A percentile compares a stretch with the other conserved stretches of the same genome.
Evolutionary conservation across 352 stramenopile genomes (phyloP).

Genomic region (Globisporangium yorkense): DNA sequence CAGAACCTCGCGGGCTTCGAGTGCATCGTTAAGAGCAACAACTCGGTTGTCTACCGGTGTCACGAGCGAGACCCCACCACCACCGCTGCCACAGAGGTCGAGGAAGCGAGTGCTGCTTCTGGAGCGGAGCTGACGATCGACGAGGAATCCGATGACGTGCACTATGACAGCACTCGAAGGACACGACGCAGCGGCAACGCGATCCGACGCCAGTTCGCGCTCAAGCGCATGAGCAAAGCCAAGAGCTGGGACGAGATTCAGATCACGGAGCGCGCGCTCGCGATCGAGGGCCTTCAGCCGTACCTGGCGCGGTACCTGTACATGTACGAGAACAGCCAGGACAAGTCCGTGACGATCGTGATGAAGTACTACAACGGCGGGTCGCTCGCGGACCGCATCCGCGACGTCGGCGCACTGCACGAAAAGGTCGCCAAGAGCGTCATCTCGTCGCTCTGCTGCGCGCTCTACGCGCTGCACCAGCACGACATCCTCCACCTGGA

Average conservation of each 20-base stretch:
- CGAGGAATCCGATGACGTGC: too few species aligned
- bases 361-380: constrained; percentile 62
- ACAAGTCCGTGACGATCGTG: constrained; percentile 44
- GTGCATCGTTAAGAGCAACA: constrained; percentile 41
- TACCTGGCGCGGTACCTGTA: constrained; percentile 46
- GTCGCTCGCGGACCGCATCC: constrained; percentile 43
- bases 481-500: constrained; percentile 54
- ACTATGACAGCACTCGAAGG: neutral
- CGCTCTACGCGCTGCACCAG: constrained; percentile 42
- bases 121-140: too few species aligned
- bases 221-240: constrained; percentile 40
- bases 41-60: constrained; percentile 53
- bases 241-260: constrained; percentile 32
- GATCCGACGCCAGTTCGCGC: constrained; percentile 21
- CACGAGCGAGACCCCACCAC: constrained; percentile 19
- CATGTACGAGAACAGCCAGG: constrained; percentile 50
- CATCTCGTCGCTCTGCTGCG: constrained; percentile 36
- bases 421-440: constrained; percentile 33
- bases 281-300: constrained; percentile 28
- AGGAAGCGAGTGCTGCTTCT: neutral
- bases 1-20: constrained; percentile 39
- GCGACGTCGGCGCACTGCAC: constrained; percentile 20
- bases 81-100: neutral
- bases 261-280: constrained; percentile 34
- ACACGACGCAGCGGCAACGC: neutral